phyloP scores from a whole-genome alignment of 805 yeast genomes.

The Nakazawaea wickerhamii region DNA sequence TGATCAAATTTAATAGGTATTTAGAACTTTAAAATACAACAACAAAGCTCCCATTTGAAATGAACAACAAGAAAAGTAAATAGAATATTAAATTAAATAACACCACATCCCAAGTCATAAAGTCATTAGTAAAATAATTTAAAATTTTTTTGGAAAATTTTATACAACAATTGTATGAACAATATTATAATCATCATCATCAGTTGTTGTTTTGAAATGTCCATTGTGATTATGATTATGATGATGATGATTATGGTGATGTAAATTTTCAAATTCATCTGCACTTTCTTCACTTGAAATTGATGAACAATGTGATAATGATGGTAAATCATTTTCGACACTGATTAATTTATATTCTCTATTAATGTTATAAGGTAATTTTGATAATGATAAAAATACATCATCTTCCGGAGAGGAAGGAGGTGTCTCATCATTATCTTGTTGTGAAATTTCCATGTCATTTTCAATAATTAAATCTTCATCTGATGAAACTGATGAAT shows the following conservation, averaged over 20 bases:
- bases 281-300: slow-evolving; percentile 22
- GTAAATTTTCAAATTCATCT: neutral
- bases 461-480: slow-evolving; percentile 11
- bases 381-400: slow-evolving; percentile 1
- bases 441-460: neutral
- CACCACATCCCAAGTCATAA: too few relatives aligned
- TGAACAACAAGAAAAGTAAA: too few relatives aligned
- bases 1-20: too few relatives aligned
- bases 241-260: neutral
- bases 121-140: too few relatives aligned
- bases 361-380: neutral
- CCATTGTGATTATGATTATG: neutral
- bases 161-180: neutral
- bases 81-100: neutral
- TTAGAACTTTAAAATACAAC: too few relatives aligned
- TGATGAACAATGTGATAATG: slow-evolving; percentile 24
- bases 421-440: slow-evolving; percentile 5
- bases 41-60: too few relatives aligned
- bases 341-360: slow-evolving; percentile 3
- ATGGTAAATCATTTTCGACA: slow-evolving; percentile 22
- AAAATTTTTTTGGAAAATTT: neutral
- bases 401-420: slow-evolving; percentile 12
- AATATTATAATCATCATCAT: neutral
- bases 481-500: slow-evolving; percentile 10
- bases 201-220: neutral